Base-by-base conservation (phyloP, 2,329 filamentous ascomycete species). In the Coleophoma eucalyptorum region DNA sequence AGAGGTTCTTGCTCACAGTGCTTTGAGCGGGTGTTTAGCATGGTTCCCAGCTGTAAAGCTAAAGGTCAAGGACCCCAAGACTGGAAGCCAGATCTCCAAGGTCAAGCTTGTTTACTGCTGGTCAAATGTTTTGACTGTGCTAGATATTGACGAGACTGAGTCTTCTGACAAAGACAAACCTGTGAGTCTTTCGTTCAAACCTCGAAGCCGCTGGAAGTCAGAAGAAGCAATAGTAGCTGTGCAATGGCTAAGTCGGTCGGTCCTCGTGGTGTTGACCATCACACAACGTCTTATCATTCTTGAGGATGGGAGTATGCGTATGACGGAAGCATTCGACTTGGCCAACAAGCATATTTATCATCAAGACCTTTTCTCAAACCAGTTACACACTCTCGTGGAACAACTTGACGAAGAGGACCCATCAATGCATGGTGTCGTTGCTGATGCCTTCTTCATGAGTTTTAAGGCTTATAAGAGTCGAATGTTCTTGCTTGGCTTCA, bases 401-500 rank as follows among this genome's bases (percentile, higher is more conserved):
- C 86, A 92, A 54, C 75, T 94, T 16, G 87, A 97, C 56, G 91
- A 96, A 58, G 84, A 92, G 52, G 91, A 97, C 61, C 77, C 82
- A 0, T 89, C 90, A 0, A 88, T 97, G 84, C 94, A 97, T 69
- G 93, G 93, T 2, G 92, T 97, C 8, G 90, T 97, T 44, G 93
- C 93, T 7, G 94, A 99, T 74, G 94, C 92, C 0, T 99, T 97
- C 61, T 93, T 93, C 65, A 97, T 97, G 90, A 97, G 93, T 68
- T 93, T 97, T 70, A 90, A 89, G 63, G 81, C 90, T 3, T 99
- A 97, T 72, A 99, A 97, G 68, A 92, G 94, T 5, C 83, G 93
- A 31, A 76, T 97, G 34, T 99, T 99, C 64, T 73, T 97, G 4
- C 77, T 99, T 8, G 92, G 94, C n/a, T 92, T 93, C 71, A 94